Evolutionary conservation across 352 stramenopile species (phyloP).

Genomic region (Phytophthora fragariae): DNA sequence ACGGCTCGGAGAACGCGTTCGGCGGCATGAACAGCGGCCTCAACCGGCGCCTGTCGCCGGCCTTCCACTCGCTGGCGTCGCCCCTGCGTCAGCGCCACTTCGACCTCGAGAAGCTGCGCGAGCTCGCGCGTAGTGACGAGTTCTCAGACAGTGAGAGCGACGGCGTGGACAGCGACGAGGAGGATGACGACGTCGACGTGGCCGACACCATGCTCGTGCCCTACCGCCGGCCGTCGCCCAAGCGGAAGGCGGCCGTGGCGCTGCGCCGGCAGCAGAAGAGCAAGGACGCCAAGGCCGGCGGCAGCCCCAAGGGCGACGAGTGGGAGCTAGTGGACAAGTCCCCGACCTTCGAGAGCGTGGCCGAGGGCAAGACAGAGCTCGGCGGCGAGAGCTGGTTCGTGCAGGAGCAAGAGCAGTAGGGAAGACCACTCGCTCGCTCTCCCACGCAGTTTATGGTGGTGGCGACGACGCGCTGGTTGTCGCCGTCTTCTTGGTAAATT

Average conservation of each 20-base stretch:
- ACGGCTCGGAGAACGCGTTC: slow-evolving; percentile 51
- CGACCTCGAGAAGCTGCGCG: slow-evolving; percentile 71
- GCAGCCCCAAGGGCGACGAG: slow-evolving; percentile 73
- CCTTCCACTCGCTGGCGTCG: slow-evolving; percentile 58
- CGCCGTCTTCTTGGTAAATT: slow-evolving; percentile 29
- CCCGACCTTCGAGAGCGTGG: slow-evolving; percentile 70
- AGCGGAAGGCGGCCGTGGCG: slow-evolving; percentile 31
- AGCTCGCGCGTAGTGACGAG: slow-evolving; percentile 79
- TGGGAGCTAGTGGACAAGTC: slow-evolving; percentile 86
- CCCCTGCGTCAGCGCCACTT: slow-evolving; percentile 57
- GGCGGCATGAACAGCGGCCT: slow-evolving; percentile 49
- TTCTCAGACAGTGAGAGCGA: slow-evolving; percentile 88
- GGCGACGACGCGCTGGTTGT: not conserved
- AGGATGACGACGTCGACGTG: slow-evolving; percentile 27
- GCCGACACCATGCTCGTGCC: slow-evolving; percentile 65
- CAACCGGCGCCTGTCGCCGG: slow-evolving; percentile 57
- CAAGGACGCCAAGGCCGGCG: slow-evolving; percentile 37
- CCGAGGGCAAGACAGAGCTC: slow-evolving; percentile 50
- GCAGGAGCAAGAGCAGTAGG: slow-evolving; percentile 42
- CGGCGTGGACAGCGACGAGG: slow-evolving; percentile 60
- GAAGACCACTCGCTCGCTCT: not conserved
- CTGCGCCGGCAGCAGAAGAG: slow-evolving; percentile 33
- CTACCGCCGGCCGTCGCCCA: slow-evolving; percentile 48
- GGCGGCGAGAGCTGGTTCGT: slow-evolving; percentile 68
- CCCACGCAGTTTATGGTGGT: not conserved